A percentile compares a stretch with the other conserved stretches of the same genome.
phyloP scores from a whole-genome alignment of 2,329 filamentous ascomycete genomes.

The Fusarium begoniae region DNA sequence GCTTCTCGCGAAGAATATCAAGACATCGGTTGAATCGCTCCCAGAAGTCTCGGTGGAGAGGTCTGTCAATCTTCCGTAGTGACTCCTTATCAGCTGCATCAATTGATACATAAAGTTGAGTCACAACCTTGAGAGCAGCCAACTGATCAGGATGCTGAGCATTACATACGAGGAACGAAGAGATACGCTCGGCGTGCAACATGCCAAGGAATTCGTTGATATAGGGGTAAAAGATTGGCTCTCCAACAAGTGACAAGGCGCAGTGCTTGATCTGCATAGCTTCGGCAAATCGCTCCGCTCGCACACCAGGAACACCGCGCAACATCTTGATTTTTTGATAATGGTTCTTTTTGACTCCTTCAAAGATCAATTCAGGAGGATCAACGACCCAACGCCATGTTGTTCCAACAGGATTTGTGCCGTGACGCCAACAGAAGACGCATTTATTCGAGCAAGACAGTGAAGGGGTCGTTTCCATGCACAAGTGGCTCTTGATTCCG shows the following conservation, averaged over 20 bases:
- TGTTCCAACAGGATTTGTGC: constrained; percentile 95
- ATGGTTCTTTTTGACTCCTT: constrained; percentile 89
- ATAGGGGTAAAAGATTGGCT: constrained; percentile 98
- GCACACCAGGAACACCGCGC: constrained; percentile 90
- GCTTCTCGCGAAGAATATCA: constrained; percentile 84
- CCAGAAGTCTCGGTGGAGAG: constrained; percentile 96
- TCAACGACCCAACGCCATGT: constrained; percentile 98
- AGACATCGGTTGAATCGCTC: constrained; percentile 92
- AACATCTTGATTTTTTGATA: constrained; percentile 99
- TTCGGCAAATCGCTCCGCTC: constrained; percentile 90
- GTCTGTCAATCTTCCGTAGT: constrained; percentile 87
- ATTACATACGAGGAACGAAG: constrained; percentile 95
- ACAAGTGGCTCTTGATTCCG: constrained; percentile 94
- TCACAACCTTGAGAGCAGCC: constrained; percentile 82
- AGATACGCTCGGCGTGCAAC: constrained; percentile 87
- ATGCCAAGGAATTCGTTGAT: constrained; percentile 92
- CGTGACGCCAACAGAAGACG: constrained; percentile 98
- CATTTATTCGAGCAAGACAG: constrained; percentile 98
- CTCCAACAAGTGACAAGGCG: constrained; percentile 89
- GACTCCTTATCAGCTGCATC: constrained; percentile 92
- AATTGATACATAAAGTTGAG: constrained; percentile 95
- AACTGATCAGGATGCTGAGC: constrained; percentile 95
- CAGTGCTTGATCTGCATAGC: constrained; percentile 95
- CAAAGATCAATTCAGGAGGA: constrained; percentile 86
- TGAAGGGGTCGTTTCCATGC: constrained; percentile 97